Evolutionary conservation across 2,329 filamentous ascomycete genomes (phyloP), one percentile per base, ranked within the genome.

Genomic region (Periconia macrospinosa): DNA sequence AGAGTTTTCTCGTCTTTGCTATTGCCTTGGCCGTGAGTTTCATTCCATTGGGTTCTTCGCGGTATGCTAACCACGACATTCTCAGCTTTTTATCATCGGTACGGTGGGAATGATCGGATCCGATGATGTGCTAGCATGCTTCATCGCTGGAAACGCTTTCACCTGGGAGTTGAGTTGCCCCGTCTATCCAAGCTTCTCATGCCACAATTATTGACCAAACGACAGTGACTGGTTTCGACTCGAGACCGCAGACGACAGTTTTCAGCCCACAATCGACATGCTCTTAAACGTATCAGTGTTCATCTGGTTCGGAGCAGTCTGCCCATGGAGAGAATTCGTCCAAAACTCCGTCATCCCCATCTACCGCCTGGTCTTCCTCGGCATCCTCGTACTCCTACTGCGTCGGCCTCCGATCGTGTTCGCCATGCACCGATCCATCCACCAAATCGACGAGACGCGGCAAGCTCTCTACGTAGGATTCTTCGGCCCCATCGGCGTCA

Each of bases 181-280:
- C 2, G 27, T 27, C 8, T 27, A 27, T 27, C 23, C 23, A 23
- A 13, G 7, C 15, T 33, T 18, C 14, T 9, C n/a, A 23, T 17
- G 6, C n/a, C 15, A 13, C 10, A 15, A 20, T 15, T 10, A 45
- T 59, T 57, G 50, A 68, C 63, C 41, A 58, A 27, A 13, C 20
- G 30, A 33, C 44, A 81, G 80, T 69, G 91, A 96, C 74, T 95
- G 91, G 91, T 97, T 96, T 74, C 88, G 92, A 0, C 78, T 93
- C 1, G 90, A 95, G 72, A 97, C 92, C 0, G 78, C 88, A 63
- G 92, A 96, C 62, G 93, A 97, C 71, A 92, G 90, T 1, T 82
- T 97, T n/a, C 92, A 97, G 69, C 92, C 92, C 0, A 96, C 92
- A 0, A 89, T 97, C 44, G 92, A 97, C 71, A 96, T 96, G 91